These are phyloP conservation scores for Lepidium sativum DNA, from an alignment of 345 rosid genomes.

Conservation along the genomic window DNA sequence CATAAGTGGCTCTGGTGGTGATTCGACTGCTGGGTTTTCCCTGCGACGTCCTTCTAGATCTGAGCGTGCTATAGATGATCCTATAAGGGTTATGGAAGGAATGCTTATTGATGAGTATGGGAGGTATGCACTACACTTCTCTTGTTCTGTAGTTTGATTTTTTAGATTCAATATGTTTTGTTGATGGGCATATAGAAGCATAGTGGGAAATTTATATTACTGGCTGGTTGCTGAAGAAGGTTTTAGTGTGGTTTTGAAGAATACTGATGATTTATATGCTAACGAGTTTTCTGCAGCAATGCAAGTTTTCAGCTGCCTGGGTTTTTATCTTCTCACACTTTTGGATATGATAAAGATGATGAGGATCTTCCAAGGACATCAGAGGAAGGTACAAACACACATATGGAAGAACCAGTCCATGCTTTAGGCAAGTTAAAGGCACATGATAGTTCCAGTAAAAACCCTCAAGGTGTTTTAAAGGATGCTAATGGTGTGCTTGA, in stretches of 20 bases:
- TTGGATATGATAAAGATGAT: conserved; percentile 60
- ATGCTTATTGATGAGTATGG: conserved; percentile 99
- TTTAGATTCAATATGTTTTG: background rate
- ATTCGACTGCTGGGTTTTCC: conserved; percentile 51
- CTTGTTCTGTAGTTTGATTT: background rate
- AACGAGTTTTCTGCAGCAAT: conserved; percentile 45
- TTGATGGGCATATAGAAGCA: conserved; percentile 3
- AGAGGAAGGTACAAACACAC: conserved; percentile 30
- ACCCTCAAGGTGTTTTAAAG: conserved; percentile 62
- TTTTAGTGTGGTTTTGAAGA: background rate
- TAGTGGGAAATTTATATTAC: background rate
- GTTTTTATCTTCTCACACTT: conserved; percentile 46
- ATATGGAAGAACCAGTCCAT: conserved; percentile 31
- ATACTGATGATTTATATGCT: background rate
- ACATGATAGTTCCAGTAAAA: conserved; percentile 42
- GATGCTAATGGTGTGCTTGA: conserved; percentile 83
- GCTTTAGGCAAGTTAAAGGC: conserved; percentile 42
- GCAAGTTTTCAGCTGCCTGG: conserved; percentile 84
- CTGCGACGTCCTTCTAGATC: conserved; percentile 79
- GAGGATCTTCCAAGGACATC: conserved; percentile 45
- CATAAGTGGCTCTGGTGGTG: conserved; percentile 70
- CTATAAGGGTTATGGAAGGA: conserved; percentile 97
- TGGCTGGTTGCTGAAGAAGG: background rate
- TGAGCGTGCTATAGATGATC: conserved; percentile 91
- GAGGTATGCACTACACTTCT: conserved; percentile 40